Percentiles rank a stretch among this genome's conserved stretches.
These are phyloP conservation scores for Candida gorgasii DNA, from an alignment of 805 yeast genomes.

Conservation along the genomic window DNA sequence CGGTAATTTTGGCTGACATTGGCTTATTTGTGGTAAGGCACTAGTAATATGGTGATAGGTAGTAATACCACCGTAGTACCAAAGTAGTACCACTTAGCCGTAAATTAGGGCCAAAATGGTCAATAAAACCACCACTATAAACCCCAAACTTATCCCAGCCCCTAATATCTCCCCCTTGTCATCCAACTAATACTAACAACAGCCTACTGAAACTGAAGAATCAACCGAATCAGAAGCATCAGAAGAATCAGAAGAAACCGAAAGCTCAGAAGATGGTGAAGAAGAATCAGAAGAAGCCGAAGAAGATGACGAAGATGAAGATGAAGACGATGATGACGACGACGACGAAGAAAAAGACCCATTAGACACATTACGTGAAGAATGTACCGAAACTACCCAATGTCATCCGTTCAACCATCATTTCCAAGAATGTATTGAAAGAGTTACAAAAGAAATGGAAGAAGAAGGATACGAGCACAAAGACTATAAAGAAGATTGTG, in stretches of 20 bases:
- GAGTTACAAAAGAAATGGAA: slow-evolving; percentile 86
- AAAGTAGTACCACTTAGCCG: too few species aligned
- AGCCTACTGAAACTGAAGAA: slow-evolving; percentile 23
- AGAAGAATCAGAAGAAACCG: slow-evolving; percentile 37
- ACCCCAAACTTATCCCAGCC: too few species aligned
- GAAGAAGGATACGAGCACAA: slow-evolving; percentile 79
- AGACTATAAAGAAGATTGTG: slow-evolving; percentile 92
- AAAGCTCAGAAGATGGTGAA: slow-evolving; percentile 31
- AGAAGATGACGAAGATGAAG: slow-evolving; percentile 57
- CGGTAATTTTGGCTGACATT: neutral
- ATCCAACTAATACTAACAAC: slow-evolving; percentile 7
- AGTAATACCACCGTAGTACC: too few species aligned
- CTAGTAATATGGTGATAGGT: too few species aligned
- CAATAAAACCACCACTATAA: too few species aligned
- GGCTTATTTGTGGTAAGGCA: neutral
- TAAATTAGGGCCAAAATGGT: too few species aligned
- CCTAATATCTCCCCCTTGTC: too few species aligned
- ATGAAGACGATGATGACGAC: slow-evolving; percentile 65
- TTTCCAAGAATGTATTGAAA: slow-evolving; percentile 91
- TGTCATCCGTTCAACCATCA: slow-evolving; percentile 82
- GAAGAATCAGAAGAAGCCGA: slow-evolving; percentile 40
- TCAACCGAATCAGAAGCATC: slow-evolving; percentile 6
- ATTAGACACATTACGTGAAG: slow-evolving; percentile 42
- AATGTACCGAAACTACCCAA: slow-evolving; percentile 65
- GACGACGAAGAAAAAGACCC: slow-evolving; percentile 64